Evolutionary conservation across 2,329 filamentous ascomycete genomes (phyloP).

Genomic region (Colletotrichum limetticola): DNA sequence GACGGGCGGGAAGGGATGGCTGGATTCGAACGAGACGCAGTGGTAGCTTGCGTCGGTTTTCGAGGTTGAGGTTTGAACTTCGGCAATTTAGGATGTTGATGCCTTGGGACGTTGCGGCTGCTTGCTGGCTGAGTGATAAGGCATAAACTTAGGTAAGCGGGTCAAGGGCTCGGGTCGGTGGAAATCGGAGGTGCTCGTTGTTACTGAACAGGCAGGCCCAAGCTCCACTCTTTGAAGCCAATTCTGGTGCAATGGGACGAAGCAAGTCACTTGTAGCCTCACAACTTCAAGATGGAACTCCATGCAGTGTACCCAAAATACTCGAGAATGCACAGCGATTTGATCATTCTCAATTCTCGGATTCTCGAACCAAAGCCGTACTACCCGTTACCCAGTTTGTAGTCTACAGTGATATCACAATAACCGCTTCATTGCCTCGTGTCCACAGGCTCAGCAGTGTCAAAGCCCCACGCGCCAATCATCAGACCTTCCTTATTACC

Average conservation of each 20-base stretch:
- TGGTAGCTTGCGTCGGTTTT: slow-evolving; percentile 40
- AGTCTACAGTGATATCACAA: slow-evolving; percentile 36
- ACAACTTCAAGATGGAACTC: too few relatives aligned
- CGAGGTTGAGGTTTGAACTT: slow-evolving; percentile 46
- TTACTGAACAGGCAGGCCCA: not conserved
- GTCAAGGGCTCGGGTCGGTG: slow-evolving; percentile 16
- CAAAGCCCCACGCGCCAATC: slow-evolving; percentile 18
- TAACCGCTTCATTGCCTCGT: slow-evolving; percentile 18
- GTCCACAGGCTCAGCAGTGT: not conserved
- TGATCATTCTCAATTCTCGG: slow-evolving; percentile 10
- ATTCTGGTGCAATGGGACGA: not conserved
- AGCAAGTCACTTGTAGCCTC: not conserved
- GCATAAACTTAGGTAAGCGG: slow-evolving; percentile 46
- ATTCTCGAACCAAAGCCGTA: slow-evolving; percentile 5
- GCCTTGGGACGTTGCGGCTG: slow-evolving; percentile 43
- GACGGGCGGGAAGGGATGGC: slow-evolving; percentile 38
- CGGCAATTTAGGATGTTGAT: slow-evolving; percentile 56
- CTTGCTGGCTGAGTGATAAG: slow-evolving; percentile 39
- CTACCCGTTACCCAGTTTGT: slow-evolving; percentile 20
- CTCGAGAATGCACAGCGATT: not conserved
- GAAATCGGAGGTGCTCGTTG: slow-evolving; percentile 27
- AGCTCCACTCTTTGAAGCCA: slow-evolving; percentile 9
- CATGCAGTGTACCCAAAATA: not conserved
- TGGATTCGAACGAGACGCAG: slow-evolving; percentile 25
- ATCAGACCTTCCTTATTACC: slow-evolving; percentile 29